A percentile compares a stretch with the other conserved stretches of the same genome.
Evolutionary conservation across 2,329 filamentous ascomycete genomes (phyloP).

Genomic region (Elsinoe necatrix): DNA sequence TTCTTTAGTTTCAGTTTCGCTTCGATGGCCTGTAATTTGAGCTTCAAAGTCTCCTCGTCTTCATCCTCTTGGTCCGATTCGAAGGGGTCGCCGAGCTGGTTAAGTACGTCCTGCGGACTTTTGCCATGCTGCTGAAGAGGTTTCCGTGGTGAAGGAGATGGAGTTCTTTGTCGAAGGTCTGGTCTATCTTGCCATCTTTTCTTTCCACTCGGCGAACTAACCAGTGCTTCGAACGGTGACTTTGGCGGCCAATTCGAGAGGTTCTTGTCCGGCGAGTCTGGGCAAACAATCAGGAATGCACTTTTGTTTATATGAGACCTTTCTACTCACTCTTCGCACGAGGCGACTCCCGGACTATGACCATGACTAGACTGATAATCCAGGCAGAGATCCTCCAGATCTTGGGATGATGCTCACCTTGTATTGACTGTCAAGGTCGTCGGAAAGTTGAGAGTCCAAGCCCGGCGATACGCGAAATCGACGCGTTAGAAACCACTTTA

Average conservation of each 20-base stretch:
- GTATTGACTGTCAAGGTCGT: background rate
- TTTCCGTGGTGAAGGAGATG: conserved; percentile 50
- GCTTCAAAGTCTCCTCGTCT: conserved; percentile 79
- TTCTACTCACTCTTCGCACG: conserved; percentile 32
- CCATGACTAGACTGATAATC: conserved; percentile 19
- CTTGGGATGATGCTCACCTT: background rate
- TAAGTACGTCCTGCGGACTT: conserved; percentile 23
- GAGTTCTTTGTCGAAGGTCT: conserved; percentile 34
- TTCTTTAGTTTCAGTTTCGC: conserved; percentile 81
- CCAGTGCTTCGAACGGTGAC: conserved; percentile 53
- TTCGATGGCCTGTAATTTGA: conserved; percentile 83
- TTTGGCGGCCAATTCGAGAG: conserved; percentile 50
- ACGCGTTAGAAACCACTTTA: background rate
- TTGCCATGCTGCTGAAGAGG: conserved; percentile 23
- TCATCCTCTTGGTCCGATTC: conserved; percentile 52
- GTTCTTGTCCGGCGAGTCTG: conserved; percentile 36
- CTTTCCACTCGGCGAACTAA: conserved; percentile 69
- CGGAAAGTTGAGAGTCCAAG: background rate
- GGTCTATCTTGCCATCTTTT: conserved; percentile 62
- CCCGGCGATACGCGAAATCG: background rate
- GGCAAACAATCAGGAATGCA: background rate
- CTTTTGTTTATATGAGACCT: background rate
- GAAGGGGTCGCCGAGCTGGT: conserved; percentile 27
- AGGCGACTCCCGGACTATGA: conserved; percentile 42
- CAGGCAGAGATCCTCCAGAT: background rate